Base-by-base conservation (phyloP, 768 basidiomycete species). In the Dentipellis fragilis region DNA sequence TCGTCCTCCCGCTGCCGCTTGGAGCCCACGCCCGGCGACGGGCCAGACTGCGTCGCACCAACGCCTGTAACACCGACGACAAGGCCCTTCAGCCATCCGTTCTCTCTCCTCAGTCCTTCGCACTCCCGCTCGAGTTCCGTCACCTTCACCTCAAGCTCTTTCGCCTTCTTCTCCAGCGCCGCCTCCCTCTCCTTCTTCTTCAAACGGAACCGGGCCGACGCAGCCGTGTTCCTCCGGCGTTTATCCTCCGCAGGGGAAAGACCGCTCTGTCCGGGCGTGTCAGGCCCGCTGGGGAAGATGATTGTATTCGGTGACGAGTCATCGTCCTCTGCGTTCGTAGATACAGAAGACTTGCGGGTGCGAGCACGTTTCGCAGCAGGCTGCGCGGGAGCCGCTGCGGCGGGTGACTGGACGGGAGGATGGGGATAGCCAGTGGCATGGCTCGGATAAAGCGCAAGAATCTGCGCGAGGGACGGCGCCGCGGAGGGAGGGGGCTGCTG, bases 151-250 rank as follows among this genome's bases (percentile, higher is more conserved):
- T 92, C 88, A 14, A 95, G 76, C 65, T 94, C 91, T 72, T 91
- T 92, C 14, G 88, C 83, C 63, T 83, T 84, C 45, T 76, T 79
- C 71, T 95, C 93, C 19, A 95, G 74, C 14, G 93, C 93, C 2
- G 82, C 85, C 72, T 96, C 93, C 12, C 93, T 78, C 70, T 94
- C 91, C 75, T 96, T 96, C 78, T 96, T 96, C 79, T 95, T 96
- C 65, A 92, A 70, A 57, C 93, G 80, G 78, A 96, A 96, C 8
- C 93, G 87, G 35, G 93, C 93, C 53, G 88, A 91, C 0, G 93
- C 93, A 1, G 90, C 90, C 0, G 93, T 96, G 68, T 96, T 96
- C 48, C 93, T 75, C 56, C 92, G 79, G n/a, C 93, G 85, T 67
- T 95, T 95, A 70, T 95, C 93, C 69, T 95, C 93, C 0, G 85